Percentiles rank a stretch among this genome's conserved stretches.
These are phyloP conservation scores for Penicillium taxi DNA, from an alignment of 495 filamentous ascomycete genomes.

Conservation along the genomic window DNA sequence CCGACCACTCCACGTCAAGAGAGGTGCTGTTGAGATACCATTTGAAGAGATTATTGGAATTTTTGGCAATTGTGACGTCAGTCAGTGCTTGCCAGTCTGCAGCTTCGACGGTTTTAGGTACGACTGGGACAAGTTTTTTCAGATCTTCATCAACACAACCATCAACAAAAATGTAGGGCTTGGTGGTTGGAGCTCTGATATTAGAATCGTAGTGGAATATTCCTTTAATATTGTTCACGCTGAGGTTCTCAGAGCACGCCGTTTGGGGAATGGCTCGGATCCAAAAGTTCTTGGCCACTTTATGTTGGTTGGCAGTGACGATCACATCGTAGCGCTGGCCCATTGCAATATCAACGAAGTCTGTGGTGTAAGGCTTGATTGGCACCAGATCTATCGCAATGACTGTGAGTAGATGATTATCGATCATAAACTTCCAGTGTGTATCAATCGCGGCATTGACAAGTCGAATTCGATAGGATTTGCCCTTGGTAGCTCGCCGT, in stretches of 20 bases:
- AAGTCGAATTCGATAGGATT: constrained; percentile 41
- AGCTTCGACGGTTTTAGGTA: constrained; percentile 3
- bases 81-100: constrained; percentile 6
- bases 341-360: constrained; percentile 48
- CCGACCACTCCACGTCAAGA: constrained; percentile 16
- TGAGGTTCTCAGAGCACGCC: constrained; percentile 36
- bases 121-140: constrained; percentile 3
- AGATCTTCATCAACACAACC: constrained; percentile 7
- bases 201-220: constrained; percentile 47
- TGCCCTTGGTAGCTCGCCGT: constrained; percentile 31
- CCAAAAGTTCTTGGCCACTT: constrained; percentile 51
- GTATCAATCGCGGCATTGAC: constrained; percentile 38
- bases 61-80: constrained; percentile 3
- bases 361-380: constrained; percentile 38
- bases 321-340: constrained; percentile 64
- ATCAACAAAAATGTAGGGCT: constrained; percentile 4
- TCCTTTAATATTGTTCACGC: constrained; percentile 43
- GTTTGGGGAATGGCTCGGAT: constrained; percentile 51
- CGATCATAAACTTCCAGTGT: constrained; percentile 37
- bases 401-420: constrained; percentile 40
- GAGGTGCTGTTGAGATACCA: constrained; percentile 17
- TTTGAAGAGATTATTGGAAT: constrained; percentile 10
- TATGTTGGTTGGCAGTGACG: constrained; percentile 49
- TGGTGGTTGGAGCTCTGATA: constrained; percentile 10
- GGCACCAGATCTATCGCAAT: constrained; percentile 43